Base-by-base conservation (phyloP, 202 grass and related monocot genomes). In the Dendrocalamus latiflorus region DNA sequence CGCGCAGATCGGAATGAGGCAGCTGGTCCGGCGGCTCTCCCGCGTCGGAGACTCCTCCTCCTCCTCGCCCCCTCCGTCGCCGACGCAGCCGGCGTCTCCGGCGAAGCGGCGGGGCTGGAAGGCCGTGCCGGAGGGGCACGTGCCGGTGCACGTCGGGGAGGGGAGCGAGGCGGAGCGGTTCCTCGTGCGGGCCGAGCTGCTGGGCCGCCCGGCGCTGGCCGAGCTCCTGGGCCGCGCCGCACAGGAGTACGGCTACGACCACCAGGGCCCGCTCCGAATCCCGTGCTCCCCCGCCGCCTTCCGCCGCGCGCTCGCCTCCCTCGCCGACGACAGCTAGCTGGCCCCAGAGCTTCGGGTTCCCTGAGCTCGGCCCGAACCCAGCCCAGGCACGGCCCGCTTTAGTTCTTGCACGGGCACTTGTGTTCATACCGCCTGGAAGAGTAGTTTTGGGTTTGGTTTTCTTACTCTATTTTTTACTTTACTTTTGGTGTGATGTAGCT, bases 221-320 rank as follows among this genome's bases (percentile, higher is more conserved):
- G 88, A 90, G 82, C 81, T 93, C 44, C 68, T 93, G 0, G 36
- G 85, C 20, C 71, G 85, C 30, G 86, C 91, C 3, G 91, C 88
- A 21, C 91, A 90, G 82, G 91, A 93, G 88, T 93, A 93, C 78
- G 91, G 91, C 5, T 93, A 93, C 72, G 74, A 88, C 77, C 82
- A 88, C 81, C 84, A 64, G 8, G 91, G 91, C 24, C 87, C 89
- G 44, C 81, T 93, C 54, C 88, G 91, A 18, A 90, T 93, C 72
- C 91, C 91, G 1, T 93, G 91, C 81, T 72, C 87, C 53, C 81
- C 86, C 58, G 68, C 57, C 18, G 60, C 83, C 43, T 93, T 93
- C 88, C 88, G 81, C 53, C 82, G 64, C 43, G 91, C 72, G 24
- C 67, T 93, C 53, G 85, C 80, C 30, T 77, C 77, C 13, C 70